phyloP scores from a whole-genome alignment of 2,329 filamentous ascomycete genomes.

The Hymenoscyphus fraxineus region DNA sequence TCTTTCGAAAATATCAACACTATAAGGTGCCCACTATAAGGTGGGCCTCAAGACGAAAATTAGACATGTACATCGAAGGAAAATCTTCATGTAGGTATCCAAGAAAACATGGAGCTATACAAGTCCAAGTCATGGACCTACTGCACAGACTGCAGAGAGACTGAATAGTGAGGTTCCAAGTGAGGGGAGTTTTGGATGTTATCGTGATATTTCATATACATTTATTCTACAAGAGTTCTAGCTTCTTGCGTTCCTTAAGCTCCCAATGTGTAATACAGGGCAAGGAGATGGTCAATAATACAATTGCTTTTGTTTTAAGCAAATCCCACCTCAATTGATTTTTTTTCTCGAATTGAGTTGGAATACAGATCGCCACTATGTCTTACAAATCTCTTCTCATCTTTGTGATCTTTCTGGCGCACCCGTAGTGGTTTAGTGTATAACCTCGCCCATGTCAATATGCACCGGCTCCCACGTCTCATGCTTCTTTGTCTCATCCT shows the following conservation, averaged over 20 bases:
- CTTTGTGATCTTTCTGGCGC: not conserved
- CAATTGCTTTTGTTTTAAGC: slow-evolving; percentile 1
- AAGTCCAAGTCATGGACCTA: too few species aligned
- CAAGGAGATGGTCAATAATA: slow-evolving; percentile 6
- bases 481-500: slow-evolving; percentile 30
- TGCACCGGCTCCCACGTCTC: slow-evolving; percentile 50
- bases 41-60: too few species aligned
- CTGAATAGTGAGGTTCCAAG: too few species aligned
- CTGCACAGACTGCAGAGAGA: too few species aligned
- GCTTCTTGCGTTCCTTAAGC: not conserved
- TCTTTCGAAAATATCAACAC: too few species aligned
- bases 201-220: not conserved
- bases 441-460: slow-evolving; percentile 55
- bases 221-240: slow-evolving; percentile 2
- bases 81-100: too few species aligned
- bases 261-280: slow-evolving; percentile 4
- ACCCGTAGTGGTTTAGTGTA: slow-evolving; percentile 28
- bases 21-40: too few species aligned
- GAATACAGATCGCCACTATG: not conserved
- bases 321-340: not conserved
- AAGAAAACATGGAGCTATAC: too few species aligned
- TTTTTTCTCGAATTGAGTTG: not conserved
- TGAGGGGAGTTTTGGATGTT: not conserved
- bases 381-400: slow-evolving; percentile 1
- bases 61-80: too few species aligned